Evolutionary conservation across 768 basidiomycete species (phyloP).

Genomic region (Rhodotorula graminis): DNA sequence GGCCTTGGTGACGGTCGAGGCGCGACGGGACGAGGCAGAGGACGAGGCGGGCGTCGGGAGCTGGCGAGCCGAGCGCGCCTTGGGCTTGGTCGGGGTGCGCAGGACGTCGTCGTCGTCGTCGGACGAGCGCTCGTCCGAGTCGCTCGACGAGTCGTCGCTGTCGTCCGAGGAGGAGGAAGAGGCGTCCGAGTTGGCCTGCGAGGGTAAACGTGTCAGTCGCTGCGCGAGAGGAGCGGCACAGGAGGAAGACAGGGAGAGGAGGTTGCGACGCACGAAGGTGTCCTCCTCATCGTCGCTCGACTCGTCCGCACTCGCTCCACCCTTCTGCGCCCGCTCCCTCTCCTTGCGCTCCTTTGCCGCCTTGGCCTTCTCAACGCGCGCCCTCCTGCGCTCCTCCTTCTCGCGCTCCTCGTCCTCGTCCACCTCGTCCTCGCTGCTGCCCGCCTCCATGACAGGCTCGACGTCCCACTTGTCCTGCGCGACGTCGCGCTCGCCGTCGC

Average conservation of each 20-base stretch:
- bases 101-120: not conserved
- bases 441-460: conserved; percentile 25
- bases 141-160: not conserved
- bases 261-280: conserved; percentile 37
- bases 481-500: not conserved
- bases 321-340: conserved; percentile 10
- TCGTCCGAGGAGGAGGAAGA: not conserved
- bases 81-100: conserved; percentile 12
- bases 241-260: not conserved
- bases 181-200: not conserved
- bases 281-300: conserved; percentile 8
- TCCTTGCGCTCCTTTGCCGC: not conserved
- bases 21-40: not conserved
- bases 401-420: conserved; percentile 16
- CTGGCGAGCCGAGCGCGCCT: not conserved
- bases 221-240: no score
- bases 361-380: not conserved
- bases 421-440: conserved; percentile 31
- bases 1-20: not conserved
- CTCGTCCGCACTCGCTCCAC: not conserved
- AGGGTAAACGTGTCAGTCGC: not conserved
- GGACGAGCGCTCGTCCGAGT: not conserved
- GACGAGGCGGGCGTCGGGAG: conserved; percentile 12
- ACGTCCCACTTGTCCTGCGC: conserved; percentile 25
- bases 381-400: not conserved